phyloP scores from a whole-genome alignment of 805 yeast species.

The Huiozyma sinensis region DNA sequence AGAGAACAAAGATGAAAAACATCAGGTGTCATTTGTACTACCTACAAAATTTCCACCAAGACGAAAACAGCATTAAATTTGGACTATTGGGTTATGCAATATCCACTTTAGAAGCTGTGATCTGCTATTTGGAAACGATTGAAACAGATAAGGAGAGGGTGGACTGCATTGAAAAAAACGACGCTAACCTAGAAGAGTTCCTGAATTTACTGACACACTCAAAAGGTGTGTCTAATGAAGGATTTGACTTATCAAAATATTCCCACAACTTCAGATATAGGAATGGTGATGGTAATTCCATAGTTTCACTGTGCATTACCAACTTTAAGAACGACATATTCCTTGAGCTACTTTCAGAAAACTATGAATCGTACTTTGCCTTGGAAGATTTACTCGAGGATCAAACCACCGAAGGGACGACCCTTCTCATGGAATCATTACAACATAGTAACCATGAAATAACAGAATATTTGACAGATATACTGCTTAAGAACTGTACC shows the following conservation, averaged over 20 bases:
- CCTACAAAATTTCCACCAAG: conserved; percentile 41
- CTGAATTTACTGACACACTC: conserved; percentile 7
- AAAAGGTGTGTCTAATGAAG: conserved; percentile 11
- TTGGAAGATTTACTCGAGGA: conserved; percentile 62
- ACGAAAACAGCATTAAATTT: conserved; percentile 32
- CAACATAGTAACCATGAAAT: conserved; percentile 40
- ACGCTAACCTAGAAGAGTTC: conserved; percentile 13
- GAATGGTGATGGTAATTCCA: conserved; percentile 57
- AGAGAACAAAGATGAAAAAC: conserved; percentile 47
- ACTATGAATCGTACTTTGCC: conserved; percentile 40
- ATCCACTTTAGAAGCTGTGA: conserved; percentile 76
- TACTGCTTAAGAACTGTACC: conserved; percentile 35
- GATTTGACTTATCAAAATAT: conserved; percentile 4
- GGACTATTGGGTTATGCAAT: conserved; percentile 70
- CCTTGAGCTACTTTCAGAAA: conserved; percentile 32
- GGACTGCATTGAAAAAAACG: not conserved
- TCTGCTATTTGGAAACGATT: conserved; percentile 34
- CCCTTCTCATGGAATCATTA: conserved; percentile 53
- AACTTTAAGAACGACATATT: conserved; percentile 38
- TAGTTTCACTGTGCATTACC: conserved; percentile 51
- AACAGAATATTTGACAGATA: conserved; percentile 35
- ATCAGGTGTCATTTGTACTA: conserved; percentile 57
- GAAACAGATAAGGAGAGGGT: not conserved
- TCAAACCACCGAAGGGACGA: conserved; percentile 41
- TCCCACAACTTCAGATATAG: conserved; percentile 29